Evolutionary conservation across 2,329 filamentous ascomycete species (phyloP), one percentile per base, ranked within the genome.

Genomic region (Orbilia blumenaviensis): DNA sequence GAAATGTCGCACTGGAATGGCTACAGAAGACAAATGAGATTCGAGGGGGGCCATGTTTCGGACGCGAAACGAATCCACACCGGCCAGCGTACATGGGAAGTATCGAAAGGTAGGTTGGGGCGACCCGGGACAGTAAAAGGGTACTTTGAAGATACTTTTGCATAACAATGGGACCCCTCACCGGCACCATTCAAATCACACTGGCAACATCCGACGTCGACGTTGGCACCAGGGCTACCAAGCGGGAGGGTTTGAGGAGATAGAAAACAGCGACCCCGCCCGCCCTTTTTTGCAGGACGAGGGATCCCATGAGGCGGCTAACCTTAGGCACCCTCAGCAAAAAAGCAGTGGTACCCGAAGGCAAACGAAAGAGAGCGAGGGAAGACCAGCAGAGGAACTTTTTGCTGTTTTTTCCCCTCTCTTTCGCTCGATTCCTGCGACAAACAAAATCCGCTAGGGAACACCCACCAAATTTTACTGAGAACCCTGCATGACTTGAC

Each of bases 11-110:
- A 75, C 71, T 68, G 54, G 56, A 72, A 66, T 46, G 60, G 67
- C 61, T 54, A 64, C 46, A 36, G 67, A 67, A 75, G 69, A 67
- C 63, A 74, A 75, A 75, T 75, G 63, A 75, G 71, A 75, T 75
- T 67, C 46, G 63, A 67, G 71, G 62, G n/a, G 71, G 71, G 27
- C 62, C 52, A 63, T 75, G 71, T 75, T 75, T 75, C 71, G 71
- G 62, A 67, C 58, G 62, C 71, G 71, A 75, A 75, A 75, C 71
- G 63, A 62, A 67, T 67, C 61, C 63, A 68, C 71, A 67, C 71
- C 62, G 63, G 41, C 46, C 36, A 16, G 36, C 44, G 62, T 58
- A 67, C 71, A 75, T 67, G 62, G 71, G 46, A 68, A 48, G 71
- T 75, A 67, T 46, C 44, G 36, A 62, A 41, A 50, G 52, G 68